Percentiles rank a stretch among this genome's conserved stretches.
Conservation (phyloP, 352 stramenopile species). For the Pythium grandisporangium region DNA sequence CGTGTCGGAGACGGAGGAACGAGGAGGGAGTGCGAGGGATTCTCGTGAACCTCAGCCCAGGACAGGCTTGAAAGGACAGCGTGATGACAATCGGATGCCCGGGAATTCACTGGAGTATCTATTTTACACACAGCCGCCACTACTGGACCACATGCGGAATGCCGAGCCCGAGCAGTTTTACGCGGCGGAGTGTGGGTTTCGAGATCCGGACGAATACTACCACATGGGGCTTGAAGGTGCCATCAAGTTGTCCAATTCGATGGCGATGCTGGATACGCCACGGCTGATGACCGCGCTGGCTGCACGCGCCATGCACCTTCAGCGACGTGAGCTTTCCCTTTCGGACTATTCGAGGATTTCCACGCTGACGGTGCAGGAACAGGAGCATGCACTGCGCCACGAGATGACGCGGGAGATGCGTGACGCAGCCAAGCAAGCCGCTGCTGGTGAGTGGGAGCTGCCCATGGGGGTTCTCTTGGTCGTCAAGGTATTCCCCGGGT, state of each 20-base stretch:
- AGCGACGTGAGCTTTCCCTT: conserved; percentile 8
- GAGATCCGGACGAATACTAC: conserved; percentile 34
- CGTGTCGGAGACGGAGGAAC: conserved; percentile 26
- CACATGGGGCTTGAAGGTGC: conserved; percentile 36
- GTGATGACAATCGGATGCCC: conserved; percentile 18
- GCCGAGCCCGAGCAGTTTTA: conserved; percentile 44
- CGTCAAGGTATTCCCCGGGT: conserved; percentile 80
- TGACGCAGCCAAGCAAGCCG: conserved; percentile 21
- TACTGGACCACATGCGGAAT: conserved; percentile 28
- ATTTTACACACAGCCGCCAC: conserved; percentile 55
- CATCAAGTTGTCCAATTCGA: conserved; percentile 70
- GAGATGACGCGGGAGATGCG: conserved; percentile 27
- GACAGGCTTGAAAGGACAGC: conserved; percentile 3
- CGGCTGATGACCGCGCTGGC: conserved; percentile 17
- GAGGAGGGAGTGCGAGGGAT: too few relatives aligned
- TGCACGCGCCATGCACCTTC: conserved; percentile 12
- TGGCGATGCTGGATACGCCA: conserved; percentile 42
- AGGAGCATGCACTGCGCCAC: conserved; percentile 6
- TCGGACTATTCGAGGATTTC: conserved; percentile 10
- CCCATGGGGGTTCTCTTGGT: conserved; percentile 45
- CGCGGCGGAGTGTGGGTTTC: conserved; percentile 62
- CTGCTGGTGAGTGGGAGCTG: conserved; percentile 35
- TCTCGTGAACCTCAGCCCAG: background rate
- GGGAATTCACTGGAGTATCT: conserved; percentile 74
- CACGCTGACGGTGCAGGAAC: conserved; percentile 11